Conservation (phyloP, 306 rosid genomes). For the Casuarina equisetifolia region DNA sequence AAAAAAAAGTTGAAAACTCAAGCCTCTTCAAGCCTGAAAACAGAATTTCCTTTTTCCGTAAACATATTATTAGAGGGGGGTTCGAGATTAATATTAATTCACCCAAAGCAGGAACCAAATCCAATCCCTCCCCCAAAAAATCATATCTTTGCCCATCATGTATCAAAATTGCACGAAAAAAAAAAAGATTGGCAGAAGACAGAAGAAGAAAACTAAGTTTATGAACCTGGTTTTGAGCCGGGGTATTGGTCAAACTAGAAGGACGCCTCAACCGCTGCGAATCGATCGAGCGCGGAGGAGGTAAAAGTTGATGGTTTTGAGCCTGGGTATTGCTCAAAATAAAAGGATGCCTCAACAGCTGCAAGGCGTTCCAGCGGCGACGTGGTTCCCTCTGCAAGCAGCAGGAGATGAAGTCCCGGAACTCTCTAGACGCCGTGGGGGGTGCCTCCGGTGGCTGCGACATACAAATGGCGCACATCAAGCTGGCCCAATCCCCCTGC, state of each 20-base stretch:
- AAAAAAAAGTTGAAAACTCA: not conserved
- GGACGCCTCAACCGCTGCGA: slow-evolving; percentile 9
- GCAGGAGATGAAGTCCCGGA: slow-evolving; percentile 60
- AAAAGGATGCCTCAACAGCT: slow-evolving; percentile 68
- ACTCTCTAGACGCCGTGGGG: slow-evolving; percentile 55
- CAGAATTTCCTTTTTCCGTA: slow-evolving; percentile 18
- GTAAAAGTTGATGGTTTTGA: slow-evolving; percentile 48
- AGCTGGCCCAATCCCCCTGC: slow-evolving; percentile 89
- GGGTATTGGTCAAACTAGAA: no score
- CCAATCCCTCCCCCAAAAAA: slow-evolving; percentile 22
- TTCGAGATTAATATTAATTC: slow-evolving; percentile 24
- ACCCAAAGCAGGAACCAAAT: slow-evolving; percentile 14
- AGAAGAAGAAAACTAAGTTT: slow-evolving; percentile 16
- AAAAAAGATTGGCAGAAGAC: slow-evolving; percentile 1
- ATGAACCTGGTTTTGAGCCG: no score
- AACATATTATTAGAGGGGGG: slow-evolving; percentile 10
- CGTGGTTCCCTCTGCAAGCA: slow-evolving; percentile 82
- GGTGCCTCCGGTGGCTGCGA: slow-evolving; percentile 96
- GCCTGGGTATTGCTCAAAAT: slow-evolving; percentile 33
- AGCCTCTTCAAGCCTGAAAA: slow-evolving; percentile 9
- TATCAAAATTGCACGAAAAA: slow-evolving; percentile 40
- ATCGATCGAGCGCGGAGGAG: slow-evolving; percentile 60
- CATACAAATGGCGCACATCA: slow-evolving; percentile 97
- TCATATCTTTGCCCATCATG: slow-evolving; percentile 9
- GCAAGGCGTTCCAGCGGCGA: slow-evolving; percentile 60